Base-by-base conservation (phyloP, 2,329 filamentous ascomycete genomes). In the Neurospora crassa region DNA sequence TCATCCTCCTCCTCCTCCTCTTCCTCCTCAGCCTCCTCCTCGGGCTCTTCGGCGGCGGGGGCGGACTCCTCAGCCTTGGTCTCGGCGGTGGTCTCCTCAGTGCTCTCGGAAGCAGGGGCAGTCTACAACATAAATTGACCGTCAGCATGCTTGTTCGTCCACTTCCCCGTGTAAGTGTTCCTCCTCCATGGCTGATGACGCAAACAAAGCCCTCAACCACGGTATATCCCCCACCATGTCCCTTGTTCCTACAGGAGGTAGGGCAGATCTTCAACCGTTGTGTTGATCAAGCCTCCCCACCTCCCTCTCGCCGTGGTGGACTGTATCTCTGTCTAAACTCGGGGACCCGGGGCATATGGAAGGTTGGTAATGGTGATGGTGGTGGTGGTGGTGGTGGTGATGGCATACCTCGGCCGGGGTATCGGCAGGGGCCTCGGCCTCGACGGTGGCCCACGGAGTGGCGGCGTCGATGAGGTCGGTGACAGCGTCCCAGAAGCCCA, bases 1-100 rank as follows among this genome's bases (percentile, higher is more conserved):
- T 93, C 90, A 73, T 94, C 91, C 74, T 95, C 92, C 69, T 96
- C 92, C 69, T 96, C 92, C 24, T 93, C 91, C 43, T 91, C 90
- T 42, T 91, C 90, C 63, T 91, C 91, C 37, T 90, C 91, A 63
- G 90, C 89, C 34, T 87, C 89, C 37, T 85, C 88, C 20, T 87
- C 86, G 29, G 85, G 86, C 77, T 79, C 81, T 69, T 80, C 76
- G 70, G 79, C 75, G 69, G 83, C 78, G 81, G 87, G 86, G 79
- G 89, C 84, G 76, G 84, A 84, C 80, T 89, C 85, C 77, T 85
- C 73, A 40, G 69, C 68, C 67, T 74, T 70, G 68, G 71, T 68
- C 68, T 73, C 72, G 43, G 70, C 67, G 63, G 69, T 69, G 43
- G 76, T 73, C 67, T 77, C 73, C 72, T 76, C 74, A 70, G 69